These are phyloP conservation scores for Cryphonectria carpinicola DNA, from an alignment of 2,329 filamentous ascomycete species.

Conservation along the genomic window DNA sequence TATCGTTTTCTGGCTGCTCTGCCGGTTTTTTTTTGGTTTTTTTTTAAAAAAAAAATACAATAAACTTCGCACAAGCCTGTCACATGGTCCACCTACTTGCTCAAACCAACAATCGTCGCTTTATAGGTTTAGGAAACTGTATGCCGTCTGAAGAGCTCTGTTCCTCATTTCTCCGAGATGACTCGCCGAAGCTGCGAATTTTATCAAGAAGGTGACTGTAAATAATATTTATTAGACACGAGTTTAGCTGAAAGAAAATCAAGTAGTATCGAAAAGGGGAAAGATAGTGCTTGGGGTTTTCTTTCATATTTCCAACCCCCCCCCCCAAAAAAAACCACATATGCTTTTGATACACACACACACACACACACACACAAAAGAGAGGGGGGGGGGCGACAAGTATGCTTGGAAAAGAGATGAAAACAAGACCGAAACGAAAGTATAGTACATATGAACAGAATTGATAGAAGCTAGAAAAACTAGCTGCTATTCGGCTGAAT, in stretches of 20 bases:
- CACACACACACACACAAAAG: too few relatives aligned
- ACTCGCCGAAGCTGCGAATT: conserved; percentile 52
- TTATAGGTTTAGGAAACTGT: conserved; percentile 48
- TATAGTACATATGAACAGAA: background rate
- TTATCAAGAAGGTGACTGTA: conserved; percentile 60
- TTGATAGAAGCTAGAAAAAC: background rate
- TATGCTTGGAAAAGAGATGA: too few relatives aligned
- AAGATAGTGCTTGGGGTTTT: background rate
- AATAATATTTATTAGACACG: conserved; percentile 38
- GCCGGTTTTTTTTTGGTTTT: too few relatives aligned
- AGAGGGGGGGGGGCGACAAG: too few relatives aligned
- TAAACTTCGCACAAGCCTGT: background rate
- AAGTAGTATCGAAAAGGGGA: background rate
- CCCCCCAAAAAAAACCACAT: too few relatives aligned
- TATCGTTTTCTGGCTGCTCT: background rate
- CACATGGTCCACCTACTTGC: background rate
- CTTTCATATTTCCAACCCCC: too few relatives aligned
- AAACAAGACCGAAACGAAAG: background rate
- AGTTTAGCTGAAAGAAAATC: conserved; percentile 34
- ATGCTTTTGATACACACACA: too few relatives aligned
- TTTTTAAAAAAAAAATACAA: background rate
- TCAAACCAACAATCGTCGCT: conserved; percentile 45
- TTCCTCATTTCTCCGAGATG: conserved; percentile 39
- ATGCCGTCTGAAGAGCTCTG: conserved; percentile 40
- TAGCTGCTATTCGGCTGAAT: background rate